phyloP scores from a whole-genome alignment of 192 early-diverging fungal species.

The Backusella parvicylindrica region DNA sequence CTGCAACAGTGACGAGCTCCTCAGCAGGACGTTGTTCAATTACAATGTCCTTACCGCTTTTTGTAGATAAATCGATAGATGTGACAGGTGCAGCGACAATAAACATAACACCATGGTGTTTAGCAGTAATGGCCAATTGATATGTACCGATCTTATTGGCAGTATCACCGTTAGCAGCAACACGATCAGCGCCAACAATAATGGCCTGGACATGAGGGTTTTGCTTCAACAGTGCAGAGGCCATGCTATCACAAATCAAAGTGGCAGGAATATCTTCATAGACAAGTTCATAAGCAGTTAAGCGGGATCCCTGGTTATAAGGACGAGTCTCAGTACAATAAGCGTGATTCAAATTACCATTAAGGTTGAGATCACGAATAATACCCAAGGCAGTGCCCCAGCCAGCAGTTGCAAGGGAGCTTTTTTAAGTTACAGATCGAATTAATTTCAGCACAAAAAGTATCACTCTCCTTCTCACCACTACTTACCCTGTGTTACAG shows the following conservation, averaged over 20 bases:
- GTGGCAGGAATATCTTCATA: constrained; percentile 91
- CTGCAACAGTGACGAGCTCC: constrained; percentile 72
- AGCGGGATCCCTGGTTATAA: constrained; percentile 95
- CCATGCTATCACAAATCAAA: constrained; percentile 90
- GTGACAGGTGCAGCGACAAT: constrained; percentile 97
- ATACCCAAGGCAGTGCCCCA: constrained; percentile 96
- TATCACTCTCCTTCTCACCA: neutral
- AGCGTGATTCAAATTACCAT: constrained; percentile 61
- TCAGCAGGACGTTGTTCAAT: constrained; percentile 80
- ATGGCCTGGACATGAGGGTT: constrained; percentile 72
- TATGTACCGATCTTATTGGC: constrained; percentile 99
- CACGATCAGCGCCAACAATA: constrained; percentile 95
- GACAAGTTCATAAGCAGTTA: constrained; percentile 93
- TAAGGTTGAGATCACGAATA: constrained; percentile 68
- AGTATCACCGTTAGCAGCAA: constrained; percentile 95
- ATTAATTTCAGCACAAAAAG: no score
- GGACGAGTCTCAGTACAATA: constrained; percentile 97
- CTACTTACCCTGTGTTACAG: constrained; percentile 90
- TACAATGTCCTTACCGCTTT: constrained; percentile 69
- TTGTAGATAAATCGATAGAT: constrained; percentile 78
- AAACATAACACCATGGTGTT: constrained; percentile 79
- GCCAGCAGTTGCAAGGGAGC: constrained; percentile 74
- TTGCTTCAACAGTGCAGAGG: constrained; percentile 69
- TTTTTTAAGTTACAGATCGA: no score
- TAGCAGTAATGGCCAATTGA: constrained; percentile 91